phyloP scores from a whole-genome alignment of 1,284 basidiomycete species.

The Inonotus hispidus region DNA sequence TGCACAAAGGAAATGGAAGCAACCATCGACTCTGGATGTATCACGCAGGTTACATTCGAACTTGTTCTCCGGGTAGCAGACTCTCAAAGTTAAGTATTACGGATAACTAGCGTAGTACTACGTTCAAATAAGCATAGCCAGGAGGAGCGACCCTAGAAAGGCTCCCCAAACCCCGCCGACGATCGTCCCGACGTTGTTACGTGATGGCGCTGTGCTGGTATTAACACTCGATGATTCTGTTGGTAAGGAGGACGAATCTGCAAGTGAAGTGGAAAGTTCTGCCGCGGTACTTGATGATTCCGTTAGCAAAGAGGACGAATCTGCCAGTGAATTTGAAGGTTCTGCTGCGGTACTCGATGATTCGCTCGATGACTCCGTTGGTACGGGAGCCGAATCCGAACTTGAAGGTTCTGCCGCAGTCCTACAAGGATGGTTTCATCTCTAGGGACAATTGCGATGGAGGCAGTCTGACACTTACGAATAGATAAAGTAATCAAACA shows the following conservation, averaged over 20 bases:
- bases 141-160: background rate
- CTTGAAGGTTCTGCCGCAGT: background rate
- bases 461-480: constrained; percentile 5
- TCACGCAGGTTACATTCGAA: too few relatives aligned
- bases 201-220: background rate
- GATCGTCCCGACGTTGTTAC: background rate
- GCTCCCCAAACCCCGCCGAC: constrained; percentile 3
- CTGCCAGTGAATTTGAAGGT: too few relatives aligned
- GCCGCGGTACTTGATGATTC: background rate
- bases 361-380: too few relatives aligned
- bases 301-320: background rate
- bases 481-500: constrained; percentile 19
- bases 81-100: too few relatives aligned
- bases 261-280: too few relatives aligned
- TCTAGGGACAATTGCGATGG: background rate
- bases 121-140: background rate
- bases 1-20: too few relatives aligned
- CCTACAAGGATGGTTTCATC: background rate
- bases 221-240: background rate
- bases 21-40: too few relatives aligned
- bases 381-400: background rate
- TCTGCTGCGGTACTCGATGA: background rate
- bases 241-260: background rate
- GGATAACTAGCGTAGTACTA: too few relatives aligned
- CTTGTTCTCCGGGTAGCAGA: too few relatives aligned